Percentiles rank a stretch among this genome's conserved stretches.
Conservation (phyloP, 768 basidiomycete genomes). For the Suillus variegatus region DNA sequence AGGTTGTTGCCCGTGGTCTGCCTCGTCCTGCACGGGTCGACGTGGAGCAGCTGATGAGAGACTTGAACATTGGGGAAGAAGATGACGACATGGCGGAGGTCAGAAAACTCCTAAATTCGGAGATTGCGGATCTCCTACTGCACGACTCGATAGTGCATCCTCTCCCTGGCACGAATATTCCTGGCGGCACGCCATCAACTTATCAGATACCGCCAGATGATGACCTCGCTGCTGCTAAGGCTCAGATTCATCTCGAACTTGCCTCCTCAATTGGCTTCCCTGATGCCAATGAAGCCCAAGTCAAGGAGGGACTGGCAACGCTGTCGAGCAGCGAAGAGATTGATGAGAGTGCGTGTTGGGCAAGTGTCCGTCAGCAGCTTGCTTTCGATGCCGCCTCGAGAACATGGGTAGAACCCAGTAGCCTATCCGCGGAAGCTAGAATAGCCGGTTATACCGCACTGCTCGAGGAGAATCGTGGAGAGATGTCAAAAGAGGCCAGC, state of each 20-base stretch:
- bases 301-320: constrained; percentile 74
- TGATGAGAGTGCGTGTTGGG: constrained; percentile 72
- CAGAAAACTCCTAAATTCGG: constrained; percentile 68
- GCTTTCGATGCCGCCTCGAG: constrained; percentile 57
- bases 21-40: constrained; percentile 89
- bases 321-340: constrained; percentile 61
- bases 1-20: constrained; percentile 76
- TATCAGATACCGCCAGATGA: constrained; percentile 82
- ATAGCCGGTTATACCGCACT: constrained; percentile 63
- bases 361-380: constrained; percentile 59
- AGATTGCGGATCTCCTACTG: constrained; percentile 75
- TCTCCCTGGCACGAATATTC: constrained; percentile 79
- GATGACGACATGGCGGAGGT: constrained; percentile 49
- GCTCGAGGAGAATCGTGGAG: constrained; percentile 62
- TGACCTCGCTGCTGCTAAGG: constrained; percentile 66
- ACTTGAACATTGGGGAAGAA: constrained; percentile 54
- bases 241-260: constrained; percentile 76
- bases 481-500: constrained; percentile 78
- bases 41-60: constrained; percentile 58
- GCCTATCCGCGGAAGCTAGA: constrained; percentile 59
- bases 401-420: constrained; percentile 66
- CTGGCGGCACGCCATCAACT: constrained; percentile 68
- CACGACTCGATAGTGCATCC: constrained; percentile 91
- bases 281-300: constrained; percentile 73
- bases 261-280: constrained; percentile 83